Base-by-base conservation (phyloP, 768 basidiomycete genomes). In the Boletus rex-veris region DNA sequence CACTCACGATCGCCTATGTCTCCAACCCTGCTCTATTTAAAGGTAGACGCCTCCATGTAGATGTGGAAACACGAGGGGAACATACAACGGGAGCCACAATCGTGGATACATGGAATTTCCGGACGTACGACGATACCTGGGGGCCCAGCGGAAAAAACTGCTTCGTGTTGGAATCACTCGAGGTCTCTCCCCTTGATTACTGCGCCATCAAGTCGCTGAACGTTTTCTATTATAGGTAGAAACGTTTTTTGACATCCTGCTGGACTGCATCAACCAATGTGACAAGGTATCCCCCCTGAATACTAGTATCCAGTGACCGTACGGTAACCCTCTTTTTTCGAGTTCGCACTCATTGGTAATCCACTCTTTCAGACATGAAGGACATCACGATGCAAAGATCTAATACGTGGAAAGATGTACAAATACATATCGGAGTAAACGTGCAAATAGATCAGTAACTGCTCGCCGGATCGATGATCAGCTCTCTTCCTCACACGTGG, bases 1-100 rank as follows among this genome's bases (percentile, higher is more conserved):
- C 90, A 1, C 75, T 95, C 35, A 90, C 92, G 0, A 74, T 94
- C 43, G 87, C 84, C 10, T 94, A 89, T 56, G 75, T 92, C 35
- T 80, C 83, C 1, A 68, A 71, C n/a, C 90, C 90, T 0, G 76
- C 82, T 5, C 60, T 92, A 1, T 92, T 93, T 68, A 66, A 67
- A 21, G 71, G 73, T 33, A 79, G 66, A 45, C 75, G 92, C n/a
- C 82, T 85, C 65, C 77, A 87, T 42, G 91, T 94, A 0, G 92
- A 95, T 57, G 79, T 90, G n/a, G 92, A 95, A 60, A 75, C 88
- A 16, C 76, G 73, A 7, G 88, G 88, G 4, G 70, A 73, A 16
- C 82, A 86, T 56, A 81, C 86, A 2, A 71, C 75, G 12, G 92
- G 92, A 7, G 86, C 92, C 64, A 93, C 92, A 0, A 78, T 90